Conservation (phyloP, 352 stramenopile genomes). For the Phytopythium helicoides region DNA sequence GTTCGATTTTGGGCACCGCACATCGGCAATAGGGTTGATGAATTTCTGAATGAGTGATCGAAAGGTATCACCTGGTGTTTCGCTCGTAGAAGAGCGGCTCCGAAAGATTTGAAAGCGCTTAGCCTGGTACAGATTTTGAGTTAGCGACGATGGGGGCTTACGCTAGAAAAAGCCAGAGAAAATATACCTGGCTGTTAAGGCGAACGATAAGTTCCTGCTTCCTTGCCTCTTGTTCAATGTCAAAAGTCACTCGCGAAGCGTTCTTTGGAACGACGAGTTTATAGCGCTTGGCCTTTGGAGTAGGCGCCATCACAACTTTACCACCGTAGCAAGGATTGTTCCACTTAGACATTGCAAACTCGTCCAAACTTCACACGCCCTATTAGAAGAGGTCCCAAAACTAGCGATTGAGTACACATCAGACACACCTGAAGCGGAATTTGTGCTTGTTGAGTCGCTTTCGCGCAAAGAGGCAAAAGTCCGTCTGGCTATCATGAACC, state of each 20-base stretch:
- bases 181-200: constrained; percentile 46
- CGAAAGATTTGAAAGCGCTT: constrained; percentile 56
- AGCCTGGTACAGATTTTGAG: constrained; percentile 8
- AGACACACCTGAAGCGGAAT: constrained; percentile 61
- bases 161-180: too few relatives aligned
- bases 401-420: background rate
- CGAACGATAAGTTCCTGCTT: constrained; percentile 70
- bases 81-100: constrained; percentile 22
- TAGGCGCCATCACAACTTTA: constrained; percentile 53
- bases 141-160: background rate
- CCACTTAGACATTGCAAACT: constrained; percentile 59
- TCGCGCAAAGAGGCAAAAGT: constrained; percentile 77
- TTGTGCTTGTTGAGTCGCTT: constrained; percentile 77
- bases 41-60: constrained; percentile 74
- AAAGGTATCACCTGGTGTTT: constrained; percentile 21
- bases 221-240: constrained; percentile 68
- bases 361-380: constrained; percentile 38
- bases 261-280: constrained; percentile 46
- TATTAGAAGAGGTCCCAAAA: background rate
- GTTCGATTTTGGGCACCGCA: constrained; percentile 64
- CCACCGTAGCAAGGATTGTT: constrained; percentile 57
- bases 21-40: constrained; percentile 73
- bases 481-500: constrained; percentile 59
- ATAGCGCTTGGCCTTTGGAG: constrained; percentile 46
- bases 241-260: constrained; percentile 47